A percentile compares a stretch with the other conserved stretches of the same genome.
Conservation (phyloP, 345 rosid species). For the Eucalyptus globulus region DNA sequence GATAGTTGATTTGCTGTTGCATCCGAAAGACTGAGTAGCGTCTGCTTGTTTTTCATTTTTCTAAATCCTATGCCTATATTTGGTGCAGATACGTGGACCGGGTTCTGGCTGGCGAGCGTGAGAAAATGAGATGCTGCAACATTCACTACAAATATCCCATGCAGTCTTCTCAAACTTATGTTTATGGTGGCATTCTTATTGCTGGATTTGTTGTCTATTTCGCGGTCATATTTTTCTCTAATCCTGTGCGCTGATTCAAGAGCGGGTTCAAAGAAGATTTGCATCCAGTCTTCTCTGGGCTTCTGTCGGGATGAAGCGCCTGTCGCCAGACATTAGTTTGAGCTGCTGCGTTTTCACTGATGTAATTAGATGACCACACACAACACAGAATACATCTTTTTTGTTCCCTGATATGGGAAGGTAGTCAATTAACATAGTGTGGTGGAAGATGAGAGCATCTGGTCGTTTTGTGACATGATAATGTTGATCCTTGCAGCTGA, state of each 20-base stretch:
- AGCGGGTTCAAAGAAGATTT: background rate
- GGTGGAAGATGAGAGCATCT: background rate
- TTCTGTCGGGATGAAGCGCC: background rate
- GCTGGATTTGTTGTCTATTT: slow-evolving; percentile 90
- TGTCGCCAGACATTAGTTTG: background rate
- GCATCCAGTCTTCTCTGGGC: background rate
- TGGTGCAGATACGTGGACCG: slow-evolving; percentile 68
- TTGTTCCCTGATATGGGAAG: background rate
- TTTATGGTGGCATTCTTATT: slow-evolving; percentile 80
- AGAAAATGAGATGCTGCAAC: slow-evolving; percentile 76
- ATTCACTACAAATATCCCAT: slow-evolving; percentile 68
- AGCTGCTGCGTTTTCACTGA: background rate
- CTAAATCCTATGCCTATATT: background rate
- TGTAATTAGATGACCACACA: background rate
- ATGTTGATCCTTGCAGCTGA: background rate
- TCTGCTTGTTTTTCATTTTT: background rate
- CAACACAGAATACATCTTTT: background rate
- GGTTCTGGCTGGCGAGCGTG: slow-evolving; percentile 57
- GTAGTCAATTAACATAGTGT: background rate
- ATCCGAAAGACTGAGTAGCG: background rate
- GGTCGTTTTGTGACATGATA: background rate
- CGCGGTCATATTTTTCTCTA: slow-evolving; percentile 76
- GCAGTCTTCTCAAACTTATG: slow-evolving; percentile 73
- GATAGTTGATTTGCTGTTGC: background rate
- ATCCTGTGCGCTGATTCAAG: slow-evolving; percentile 57